Evolutionary conservation across 306 rosid genomes (phyloP).

Genomic region (Arachis stenosperma): DNA sequence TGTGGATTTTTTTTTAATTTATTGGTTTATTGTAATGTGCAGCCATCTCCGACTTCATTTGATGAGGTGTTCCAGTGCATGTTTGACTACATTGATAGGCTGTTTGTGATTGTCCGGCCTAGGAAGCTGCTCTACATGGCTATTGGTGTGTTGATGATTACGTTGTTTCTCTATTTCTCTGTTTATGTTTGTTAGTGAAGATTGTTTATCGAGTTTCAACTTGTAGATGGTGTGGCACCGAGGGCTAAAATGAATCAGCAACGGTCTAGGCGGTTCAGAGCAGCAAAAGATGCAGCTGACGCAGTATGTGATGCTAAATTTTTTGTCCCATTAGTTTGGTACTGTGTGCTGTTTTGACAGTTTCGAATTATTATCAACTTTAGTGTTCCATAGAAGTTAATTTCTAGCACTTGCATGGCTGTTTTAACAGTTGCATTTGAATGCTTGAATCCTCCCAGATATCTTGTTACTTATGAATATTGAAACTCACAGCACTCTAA

Average conservation of each 20-base stretch:
- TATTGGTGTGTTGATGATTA: slow-evolving; percentile 65
- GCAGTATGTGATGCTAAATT: slow-evolving; percentile 62
- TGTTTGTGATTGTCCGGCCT: slow-evolving; percentile 92
- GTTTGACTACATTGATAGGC: slow-evolving; percentile 93
- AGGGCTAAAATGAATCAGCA: slow-evolving; percentile 99
- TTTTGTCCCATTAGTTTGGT: slow-evolving; percentile 30
- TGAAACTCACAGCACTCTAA: neutral
- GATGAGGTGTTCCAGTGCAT: slow-evolving; percentile 91
- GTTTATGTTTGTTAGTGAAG: slow-evolving; percentile 28
- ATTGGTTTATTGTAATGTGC: slow-evolving; percentile 36
- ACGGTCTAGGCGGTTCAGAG: slow-evolving; percentile 89
- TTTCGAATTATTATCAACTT: neutral
- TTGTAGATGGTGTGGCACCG: slow-evolving; percentile 97
- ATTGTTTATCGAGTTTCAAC: slow-evolving; percentile 31
- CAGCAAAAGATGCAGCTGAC: slow-evolving; percentile 94
- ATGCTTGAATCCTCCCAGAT: neutral
- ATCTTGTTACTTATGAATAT: neutral
- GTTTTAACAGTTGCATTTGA: neutral
- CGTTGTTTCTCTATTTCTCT: slow-evolving; percentile 2
- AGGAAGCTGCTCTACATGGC: slow-evolving; percentile 95
- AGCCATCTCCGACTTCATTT: slow-evolving; percentile 87
- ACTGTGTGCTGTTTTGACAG: slow-evolving; percentile 29
- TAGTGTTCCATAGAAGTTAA: neutral
- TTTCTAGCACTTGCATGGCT: neutral
- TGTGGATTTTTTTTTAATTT: neutral